Base-by-base conservation (phyloP, 768 basidiomycete genomes). In the Naganishia friedmannii region DNA sequence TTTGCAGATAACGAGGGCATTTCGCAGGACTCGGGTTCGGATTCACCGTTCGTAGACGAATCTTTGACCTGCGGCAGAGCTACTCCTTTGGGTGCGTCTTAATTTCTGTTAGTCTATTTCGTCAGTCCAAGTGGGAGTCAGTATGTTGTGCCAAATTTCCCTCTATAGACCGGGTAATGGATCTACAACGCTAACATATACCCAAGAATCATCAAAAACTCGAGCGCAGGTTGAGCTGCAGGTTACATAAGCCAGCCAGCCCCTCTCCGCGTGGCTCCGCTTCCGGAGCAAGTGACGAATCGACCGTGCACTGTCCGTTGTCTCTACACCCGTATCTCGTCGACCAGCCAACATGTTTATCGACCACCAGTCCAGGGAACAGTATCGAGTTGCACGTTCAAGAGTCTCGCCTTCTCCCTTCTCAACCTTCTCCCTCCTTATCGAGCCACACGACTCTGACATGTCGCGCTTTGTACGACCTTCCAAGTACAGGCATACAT, bases 401-500 rank as follows among this genome's bases (percentile, higher is more conserved):
- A n/a, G 48, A 2, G 23, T n/a, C 48, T 8, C 23, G 26, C 65
- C 48, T 53, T 42, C 65, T 48, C 28, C 28, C 65, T 29, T 26
- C 34, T 28, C 46, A 12, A 21, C 17, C 46, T 53, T 10, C n/a
- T 29, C 21, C 37, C 60, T 32, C 60, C n/a, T 37, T 51, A 51
- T 21, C n/a, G 7, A 31, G n/a, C 21, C 21, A 6, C 17, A 6
- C 60, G 13, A 37, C 19, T n/a, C 46, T 26, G 58, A 60, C 34
- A 92, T 92, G 91, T 92, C 90, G 75, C 87, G 90, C 70, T 93
- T 93, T 79, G 90, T 92, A 69, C 86, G 91, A 70, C 82, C 90
- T 46, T 91, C 90, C 66, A 93, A 93, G 81, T 93, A 93, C 83
- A 86, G 91, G 87, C 94, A 97, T 82, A 92, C 95, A 79, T 98